A percentile compares a stretch with the other conserved stretches of the same genome.
These are phyloP conservation scores for Sophora flavescens DNA, from an alignment of 306 rosid species.

Conservation along the genomic window DNA sequence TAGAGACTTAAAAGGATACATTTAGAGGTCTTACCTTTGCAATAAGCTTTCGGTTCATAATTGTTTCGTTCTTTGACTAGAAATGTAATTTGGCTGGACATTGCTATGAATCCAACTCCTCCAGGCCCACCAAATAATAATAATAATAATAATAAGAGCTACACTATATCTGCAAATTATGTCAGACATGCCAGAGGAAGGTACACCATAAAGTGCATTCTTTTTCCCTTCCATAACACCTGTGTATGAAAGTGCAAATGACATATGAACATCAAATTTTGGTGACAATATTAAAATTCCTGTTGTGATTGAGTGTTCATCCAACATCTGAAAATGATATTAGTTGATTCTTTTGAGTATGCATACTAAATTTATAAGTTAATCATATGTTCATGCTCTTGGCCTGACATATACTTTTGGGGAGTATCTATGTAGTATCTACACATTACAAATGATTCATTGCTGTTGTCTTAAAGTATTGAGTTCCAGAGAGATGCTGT, in stretches of 20 bases:
- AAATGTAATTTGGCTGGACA: background rate
- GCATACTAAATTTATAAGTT: background rate
- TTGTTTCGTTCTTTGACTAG: conserved; percentile 13
- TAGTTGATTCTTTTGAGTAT: background rate
- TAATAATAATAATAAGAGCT: background rate
- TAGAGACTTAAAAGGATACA: conserved; percentile 17
- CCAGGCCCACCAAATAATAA: background rate
- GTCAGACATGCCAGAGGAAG: background rate
- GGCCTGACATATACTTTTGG: background rate
- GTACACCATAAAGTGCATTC: background rate
- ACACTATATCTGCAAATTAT: conserved; percentile 17
- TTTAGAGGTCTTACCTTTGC: conserved; percentile 21
- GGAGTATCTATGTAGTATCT: background rate
- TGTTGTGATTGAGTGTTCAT: conserved; percentile 9
- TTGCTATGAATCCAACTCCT: background rate
- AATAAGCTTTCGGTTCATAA: conserved; percentile 24
- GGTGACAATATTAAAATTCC: conserved; percentile 3
- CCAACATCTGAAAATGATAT: background rate
- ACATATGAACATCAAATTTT: conserved; percentile 17
- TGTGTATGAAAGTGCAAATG: background rate
- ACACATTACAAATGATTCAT: background rate
- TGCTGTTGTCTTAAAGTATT: background rate
- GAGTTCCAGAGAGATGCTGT: background rate
- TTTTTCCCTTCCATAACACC: background rate
- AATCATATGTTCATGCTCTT: conserved; percentile 13